Evolutionary conservation across 352 stramenopile species (phyloP).

Genomic region (Phytophthora pistaciae): DNA sequence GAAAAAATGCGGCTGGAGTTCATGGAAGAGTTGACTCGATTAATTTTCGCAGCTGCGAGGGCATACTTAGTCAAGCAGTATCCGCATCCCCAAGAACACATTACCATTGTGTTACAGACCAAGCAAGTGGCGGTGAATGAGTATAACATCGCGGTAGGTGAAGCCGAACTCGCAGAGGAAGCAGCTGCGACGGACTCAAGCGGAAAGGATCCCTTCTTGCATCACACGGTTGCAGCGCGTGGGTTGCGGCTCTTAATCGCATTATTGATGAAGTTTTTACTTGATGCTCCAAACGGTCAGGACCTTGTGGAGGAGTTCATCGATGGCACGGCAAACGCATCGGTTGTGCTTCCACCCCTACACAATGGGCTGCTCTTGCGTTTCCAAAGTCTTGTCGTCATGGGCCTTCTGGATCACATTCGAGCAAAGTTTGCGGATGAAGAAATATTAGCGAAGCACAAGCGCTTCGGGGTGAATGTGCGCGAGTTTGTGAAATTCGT

Average conservation of each 20-base stretch:
- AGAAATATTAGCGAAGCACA: slow-evolving; percentile 54
- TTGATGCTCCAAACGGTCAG: slow-evolving; percentile 55
- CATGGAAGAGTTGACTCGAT: slow-evolving; percentile 60
- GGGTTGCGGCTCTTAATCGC: slow-evolving; percentile 56
- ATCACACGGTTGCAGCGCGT: slow-evolving; percentile 54
- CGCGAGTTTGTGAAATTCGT: slow-evolving; percentile 67
- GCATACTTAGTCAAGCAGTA: slow-evolving; percentile 52
- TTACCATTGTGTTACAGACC: slow-evolving; percentile 50
- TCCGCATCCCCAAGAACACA: slow-evolving; percentile 36
- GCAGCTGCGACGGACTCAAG: slow-evolving; percentile 40
- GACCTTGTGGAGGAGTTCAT: slow-evolving; percentile 64
- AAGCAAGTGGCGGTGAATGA: slow-evolving; percentile 51
- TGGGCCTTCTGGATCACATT: slow-evolving; percentile 63
- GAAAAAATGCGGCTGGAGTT: slow-evolving; percentile 69
- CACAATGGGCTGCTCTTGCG: slow-evolving; percentile 56
- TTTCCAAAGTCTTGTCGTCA: slow-evolving; percentile 65
- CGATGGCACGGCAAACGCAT: slow-evolving; percentile 41
- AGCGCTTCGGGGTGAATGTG: slow-evolving; percentile 62
- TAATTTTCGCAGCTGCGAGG: slow-evolving; percentile 60
- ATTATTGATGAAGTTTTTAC: slow-evolving; percentile 61
- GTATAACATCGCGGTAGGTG: slow-evolving; percentile 48
- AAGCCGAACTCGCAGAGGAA: slow-evolving; percentile 52
- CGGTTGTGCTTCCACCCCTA: slow-evolving; percentile 50
- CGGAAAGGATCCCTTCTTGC: slow-evolving; percentile 64
- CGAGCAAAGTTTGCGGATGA: slow-evolving; percentile 55